Base-by-base conservation (phyloP, 106 monocot genomes). In the Ottelia alismoides region DNA sequence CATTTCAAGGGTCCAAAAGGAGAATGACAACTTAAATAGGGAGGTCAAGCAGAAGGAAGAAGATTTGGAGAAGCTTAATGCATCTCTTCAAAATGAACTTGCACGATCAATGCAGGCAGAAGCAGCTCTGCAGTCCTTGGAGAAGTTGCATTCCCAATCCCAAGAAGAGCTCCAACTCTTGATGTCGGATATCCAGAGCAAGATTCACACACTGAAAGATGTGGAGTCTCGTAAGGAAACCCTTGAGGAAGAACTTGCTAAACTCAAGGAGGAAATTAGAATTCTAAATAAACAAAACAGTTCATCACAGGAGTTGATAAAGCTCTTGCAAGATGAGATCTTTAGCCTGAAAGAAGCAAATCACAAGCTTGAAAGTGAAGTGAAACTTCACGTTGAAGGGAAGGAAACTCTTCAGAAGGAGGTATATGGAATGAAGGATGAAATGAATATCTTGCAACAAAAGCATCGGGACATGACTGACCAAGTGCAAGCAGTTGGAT, bases 181-280 rank as follows among this genome's bases (percentile, higher is more conserved):
- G 11, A 22, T 23, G 5, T 32, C 40, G 1, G 63, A 71, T 43
- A 20, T 64, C 12, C 48, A 63, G 31, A 51, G 31, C 17, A 63
- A 49, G 22, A 45, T 57, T 28, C 49, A 71, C 27, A 30, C 22
- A 12, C 10, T 71, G 49, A 63, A 56, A 19, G 70, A 71, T 14
- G 28, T 47, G 1, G 70, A 70, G 18, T 3, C n/a, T 16, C 43
- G 31, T 35, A 56, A 54, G 25, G 30, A 31, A 7, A 20, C 29
- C 19, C 62, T 94, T 53, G 83, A 88, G 31, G 68, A 53, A 61
- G 77, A 84, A 64, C 20, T 84, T 2, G 27, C 56, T 19, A 50
- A 53, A 28, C 49, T 78, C 47, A 75, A 68, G 26, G 72, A 74
- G 55, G 67, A 81, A 64, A 66, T 58, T 52, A 28, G 12, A 62